phyloP scores from a whole-genome alignment of 2,329 filamentous ascomycete species.

The Paracoccidioides brasiliensis region DNA sequence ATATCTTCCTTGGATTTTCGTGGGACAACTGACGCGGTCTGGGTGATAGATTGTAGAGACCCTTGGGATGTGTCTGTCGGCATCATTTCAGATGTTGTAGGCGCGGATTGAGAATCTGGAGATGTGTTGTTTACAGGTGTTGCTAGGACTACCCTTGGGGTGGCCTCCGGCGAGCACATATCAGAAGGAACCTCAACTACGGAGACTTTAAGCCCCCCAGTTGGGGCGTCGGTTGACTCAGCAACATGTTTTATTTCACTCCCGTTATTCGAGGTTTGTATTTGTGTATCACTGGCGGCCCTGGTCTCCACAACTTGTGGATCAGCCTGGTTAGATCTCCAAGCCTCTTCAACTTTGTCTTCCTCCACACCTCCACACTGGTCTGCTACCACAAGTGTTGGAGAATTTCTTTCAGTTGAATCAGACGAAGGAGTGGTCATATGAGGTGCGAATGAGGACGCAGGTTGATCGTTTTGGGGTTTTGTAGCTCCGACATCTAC shows the following conservation, averaged over 20 bases:
- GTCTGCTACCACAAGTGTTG: not conserved
- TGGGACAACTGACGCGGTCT: not conserved
- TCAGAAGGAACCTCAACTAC: not conserved
- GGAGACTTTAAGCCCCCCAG: not conserved
- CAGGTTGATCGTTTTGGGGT: slow-evolving; percentile 9
- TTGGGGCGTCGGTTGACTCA: not conserved
- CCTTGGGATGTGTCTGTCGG: not conserved
- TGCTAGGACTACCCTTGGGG: slow-evolving; percentile 8
- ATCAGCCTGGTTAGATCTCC: not conserved
- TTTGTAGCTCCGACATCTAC: slow-evolving; percentile 13
- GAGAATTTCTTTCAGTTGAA: not conserved
- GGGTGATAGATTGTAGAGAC: not conserved
- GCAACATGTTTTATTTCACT: not conserved
- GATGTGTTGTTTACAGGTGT: slow-evolving; percentile 8
- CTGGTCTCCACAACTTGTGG: not conserved
- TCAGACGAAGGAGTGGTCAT: not conserved
- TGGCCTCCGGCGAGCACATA: slow-evolving; percentile 9
- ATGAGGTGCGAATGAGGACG: slow-evolving; percentile 7
- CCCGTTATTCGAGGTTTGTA: not conserved
- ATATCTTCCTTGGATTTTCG: slow-evolving; percentile 12
- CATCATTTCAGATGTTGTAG: not conserved
- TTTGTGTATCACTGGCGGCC: not conserved
- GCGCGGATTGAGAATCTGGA: slow-evolving; percentile 11
- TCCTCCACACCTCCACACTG: not conserved
- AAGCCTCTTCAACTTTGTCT: not conserved